Conservation (phyloP, 2,329 filamentous ascomycete genomes). For the Leptographium lundbergii region DNA sequence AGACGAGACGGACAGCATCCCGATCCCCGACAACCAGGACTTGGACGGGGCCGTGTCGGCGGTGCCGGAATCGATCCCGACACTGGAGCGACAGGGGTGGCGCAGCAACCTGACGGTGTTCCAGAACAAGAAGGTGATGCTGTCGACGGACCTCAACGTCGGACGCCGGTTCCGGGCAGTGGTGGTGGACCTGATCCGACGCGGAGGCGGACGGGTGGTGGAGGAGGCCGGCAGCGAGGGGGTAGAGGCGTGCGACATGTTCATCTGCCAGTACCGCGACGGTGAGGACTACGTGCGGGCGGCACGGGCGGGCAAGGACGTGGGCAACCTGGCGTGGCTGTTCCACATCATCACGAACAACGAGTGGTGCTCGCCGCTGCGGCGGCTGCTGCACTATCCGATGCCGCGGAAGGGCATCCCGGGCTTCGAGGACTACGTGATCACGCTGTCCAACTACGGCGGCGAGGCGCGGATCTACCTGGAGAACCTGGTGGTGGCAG, state of each 20-base stretch:
- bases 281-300: conserved; percentile 67
- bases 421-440: conserved; percentile 62
- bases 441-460: conserved; percentile 92
- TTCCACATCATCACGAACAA: conserved; percentile 85
- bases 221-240: conserved; percentile 20
- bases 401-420: conserved; percentile 63
- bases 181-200: conserved; percentile 56
- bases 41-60: conserved; percentile 53
- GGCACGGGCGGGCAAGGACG: conserved; percentile 63
- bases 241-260: conserved; percentile 64
- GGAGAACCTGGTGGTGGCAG: conserved; percentile 76
- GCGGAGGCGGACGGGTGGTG: conserved; percentile 59
- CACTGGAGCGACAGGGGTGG: conserved; percentile 20
- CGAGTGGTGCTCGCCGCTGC: conserved; percentile 74
- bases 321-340: conserved; percentile 89
- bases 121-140: conserved; percentile 60
- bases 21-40: conserved; percentile 42
- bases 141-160: conserved; percentile 63
- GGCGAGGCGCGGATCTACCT: conserved; percentile 88
- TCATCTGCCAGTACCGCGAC: conserved; percentile 77
- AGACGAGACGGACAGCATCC: conserved; percentile 4
- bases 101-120: conserved; percentile 60
- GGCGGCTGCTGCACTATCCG: conserved; percentile 81
- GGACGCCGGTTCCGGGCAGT: conserved; percentile 52
- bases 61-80: conserved; percentile 28